phyloP scores from a whole-genome alignment of 345 rosid genomes.

The Sisymbrium irio region DNA sequence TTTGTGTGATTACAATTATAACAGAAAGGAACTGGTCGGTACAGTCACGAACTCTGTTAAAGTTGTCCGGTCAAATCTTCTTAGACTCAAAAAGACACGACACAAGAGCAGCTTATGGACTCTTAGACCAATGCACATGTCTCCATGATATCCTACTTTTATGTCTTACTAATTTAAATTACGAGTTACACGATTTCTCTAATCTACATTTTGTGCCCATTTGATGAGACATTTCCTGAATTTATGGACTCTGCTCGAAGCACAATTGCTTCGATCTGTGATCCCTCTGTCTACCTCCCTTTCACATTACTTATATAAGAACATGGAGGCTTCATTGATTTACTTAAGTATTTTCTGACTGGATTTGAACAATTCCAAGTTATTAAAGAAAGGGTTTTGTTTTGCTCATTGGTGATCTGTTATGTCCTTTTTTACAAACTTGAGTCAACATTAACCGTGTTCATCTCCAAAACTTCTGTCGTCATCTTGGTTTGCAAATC shows the following conservation, averaged over 20 bases:
- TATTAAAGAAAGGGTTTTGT: neutral
- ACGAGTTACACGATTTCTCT: neutral
- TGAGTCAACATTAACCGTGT: constrained; percentile 4
- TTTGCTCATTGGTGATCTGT: constrained; percentile 1
- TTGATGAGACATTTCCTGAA: constrained; percentile 26
- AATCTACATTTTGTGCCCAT: constrained; percentile 26
- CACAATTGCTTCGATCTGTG: constrained; percentile 12
- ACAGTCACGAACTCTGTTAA: constrained; percentile 24
- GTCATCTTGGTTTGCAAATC: neutral
- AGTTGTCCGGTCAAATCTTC: constrained; percentile 31
- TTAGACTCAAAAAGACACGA: constrained; percentile 24
- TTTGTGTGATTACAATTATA: constrained; percentile 16
- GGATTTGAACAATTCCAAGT: constrained; percentile 23
- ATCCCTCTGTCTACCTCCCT: constrained; percentile 1
- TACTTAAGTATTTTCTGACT: constrained; percentile 4
- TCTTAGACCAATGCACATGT: constrained; percentile 28
- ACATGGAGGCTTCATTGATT: constrained; percentile 10
- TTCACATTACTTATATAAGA: constrained; percentile 24
- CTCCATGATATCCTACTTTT: neutral
- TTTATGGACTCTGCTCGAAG: constrained; percentile 4
- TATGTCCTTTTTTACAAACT: neutral
- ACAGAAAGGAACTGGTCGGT: constrained; percentile 28
- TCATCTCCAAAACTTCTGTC: neutral
- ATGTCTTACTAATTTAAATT: neutral
- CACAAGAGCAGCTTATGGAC: constrained; percentile 24